Conservation (phyloP, 73 alveolate genomes). For the Breviolum minutum region DNA sequence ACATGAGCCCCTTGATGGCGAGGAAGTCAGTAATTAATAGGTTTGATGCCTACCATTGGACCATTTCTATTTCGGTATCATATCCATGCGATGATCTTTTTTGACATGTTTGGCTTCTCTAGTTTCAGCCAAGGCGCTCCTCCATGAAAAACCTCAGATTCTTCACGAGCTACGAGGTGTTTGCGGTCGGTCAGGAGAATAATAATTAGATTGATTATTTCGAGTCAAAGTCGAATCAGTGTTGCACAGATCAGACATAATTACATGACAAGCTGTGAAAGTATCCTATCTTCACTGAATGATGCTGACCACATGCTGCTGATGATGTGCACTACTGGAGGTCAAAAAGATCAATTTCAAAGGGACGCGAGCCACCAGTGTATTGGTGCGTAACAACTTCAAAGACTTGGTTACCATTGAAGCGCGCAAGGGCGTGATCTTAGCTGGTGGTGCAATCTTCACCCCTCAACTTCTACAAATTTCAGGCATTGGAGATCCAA, state of each 20-base stretch:
- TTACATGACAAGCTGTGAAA: no score
- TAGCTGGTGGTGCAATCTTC: constrained; percentile 73
- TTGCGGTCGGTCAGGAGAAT: no score
- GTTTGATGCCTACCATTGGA: background rate
- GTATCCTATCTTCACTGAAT: no score
- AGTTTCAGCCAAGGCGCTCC: constrained; percentile 64
- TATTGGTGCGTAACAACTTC: constrained; percentile 56
- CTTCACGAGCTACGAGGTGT: constrained; percentile 52
- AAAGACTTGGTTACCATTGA: constrained; percentile 21
- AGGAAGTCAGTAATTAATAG: background rate
- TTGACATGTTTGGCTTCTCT: background rate
- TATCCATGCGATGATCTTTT: background rate
- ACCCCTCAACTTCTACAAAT: constrained; percentile 71
- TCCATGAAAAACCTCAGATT: constrained; percentile 55
- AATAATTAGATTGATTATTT: no score
- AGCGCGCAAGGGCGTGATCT: constrained; percentile 67
- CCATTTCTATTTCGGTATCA: background rate
- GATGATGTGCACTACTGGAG: background rate
- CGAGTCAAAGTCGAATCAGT: background rate
- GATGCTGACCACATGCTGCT: no score
- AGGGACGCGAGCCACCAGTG: constrained; percentile 57
- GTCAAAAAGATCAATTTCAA: constrained; percentile 58
- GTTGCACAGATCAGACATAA: background rate
- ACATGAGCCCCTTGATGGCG: constrained; percentile 24
- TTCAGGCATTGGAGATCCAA: constrained; percentile 65